Base-by-base conservation (phyloP, 129 eudicot species). In the Saposhnikovia divaricata region DNA sequence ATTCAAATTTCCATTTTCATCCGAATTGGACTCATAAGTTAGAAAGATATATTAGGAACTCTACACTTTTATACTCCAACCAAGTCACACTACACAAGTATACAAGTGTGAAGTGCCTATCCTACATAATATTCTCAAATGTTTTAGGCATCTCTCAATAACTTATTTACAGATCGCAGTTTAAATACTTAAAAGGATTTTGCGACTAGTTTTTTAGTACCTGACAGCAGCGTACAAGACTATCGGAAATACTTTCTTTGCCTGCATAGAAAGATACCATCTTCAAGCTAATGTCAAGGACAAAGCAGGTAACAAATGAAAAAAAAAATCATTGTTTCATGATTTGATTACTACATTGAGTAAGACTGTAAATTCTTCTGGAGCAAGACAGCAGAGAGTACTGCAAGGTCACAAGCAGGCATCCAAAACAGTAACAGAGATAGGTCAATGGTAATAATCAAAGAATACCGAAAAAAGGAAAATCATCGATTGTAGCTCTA, bases 161-260 rank as follows among this genome's bases (percentile, higher is more conserved):
- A 43, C 63, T 28, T 1, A 27, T 69, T 3, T 9, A 72, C 6
- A 55, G 42, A 73, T 66, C 4, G 16, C 53, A 28, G 37, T 31
- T 31, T 31, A 39, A 21, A 75, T 47, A 28, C 40, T 34, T 4
- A 11, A n/a, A 23, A 74, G n/a, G 79, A 43, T 4, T 66, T 51
- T 12, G 51, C 9, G 13, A 63, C 16, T 12, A 47, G 66, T 76
- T 31, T 38, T 77, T 8, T 44, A 44, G 71, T 91, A 94, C 97
- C 99, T 92, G 59, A 92, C 79, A 77, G 76, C 79, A 71, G 81
- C 84, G 80, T 87, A 80, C 11, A 90, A 66, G 63, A 90, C 94
- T 2, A 88, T 69, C 12, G 98, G 97, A 48, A 92, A 86, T 38
- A 89, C 31, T 74, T 83, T 90, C 83, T 86, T 85, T 11, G 92